Base-by-base conservation (phyloP, 148 eudicot species). In the Nepenthes gracilis region DNA sequence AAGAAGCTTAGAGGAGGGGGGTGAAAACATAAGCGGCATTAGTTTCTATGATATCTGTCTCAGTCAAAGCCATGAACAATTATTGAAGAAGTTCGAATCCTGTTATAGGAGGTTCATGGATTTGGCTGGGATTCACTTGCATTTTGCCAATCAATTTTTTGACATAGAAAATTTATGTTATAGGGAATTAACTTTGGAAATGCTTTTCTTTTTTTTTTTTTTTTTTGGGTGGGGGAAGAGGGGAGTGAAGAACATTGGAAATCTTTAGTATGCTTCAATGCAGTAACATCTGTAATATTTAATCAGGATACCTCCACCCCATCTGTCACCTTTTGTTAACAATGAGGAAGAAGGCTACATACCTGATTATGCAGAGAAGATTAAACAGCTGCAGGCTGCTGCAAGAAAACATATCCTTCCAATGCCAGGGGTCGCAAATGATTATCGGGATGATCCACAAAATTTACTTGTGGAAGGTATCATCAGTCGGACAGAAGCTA, bases 311-410 rank as follows among this genome's bases (percentile, higher is more conserved):
- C 90, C 88, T 50, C 98, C 98, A 12, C 98, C 98, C 37, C 98
- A 93, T 71, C 78, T 93, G 60, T 93, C 98, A 45, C 98, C 98
- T 10, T 93, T 93, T 73, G 89, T 88, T 69, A 95, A 88, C 71
- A 82, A 93, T 71, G 91, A 81, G 35, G 91, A 79, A 35, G 96
- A 80, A 68, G 96, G 89, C 45, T 85, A 88, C 57, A 72, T 75
- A 61, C 98, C 98, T 37, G 98, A 86, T 63, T 86, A 86, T 74
- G 98, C 98, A 5, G 84, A 84, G 66, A 87, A 85, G 66, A 82
- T 93, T 60, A 80, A 80, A 54, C 72, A 73, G 59, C 74, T 93
- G 38, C 87, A 88, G 75, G 91, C 91, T 66, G 96, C 89, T 67
- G 88, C 79, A 49, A 88, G 70, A 60, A 81, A 83, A 54, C 80